phyloP scores from a whole-genome alignment of 1,139 yeast species.

The Keqinozyma sinolaborantium region DNA sequence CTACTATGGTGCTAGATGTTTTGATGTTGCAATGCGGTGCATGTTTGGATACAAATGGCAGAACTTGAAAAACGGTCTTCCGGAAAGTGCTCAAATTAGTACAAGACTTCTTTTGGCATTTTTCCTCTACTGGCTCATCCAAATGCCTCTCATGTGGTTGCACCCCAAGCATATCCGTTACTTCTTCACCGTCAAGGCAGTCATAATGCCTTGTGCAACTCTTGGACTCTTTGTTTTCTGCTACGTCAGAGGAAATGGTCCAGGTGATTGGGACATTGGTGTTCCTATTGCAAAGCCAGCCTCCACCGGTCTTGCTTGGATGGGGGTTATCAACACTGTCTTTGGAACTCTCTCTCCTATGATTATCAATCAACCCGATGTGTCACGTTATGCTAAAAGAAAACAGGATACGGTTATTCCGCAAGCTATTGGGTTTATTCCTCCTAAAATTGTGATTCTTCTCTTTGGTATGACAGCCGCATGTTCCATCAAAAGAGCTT shows the following conservation, averaged over 20 bases:
- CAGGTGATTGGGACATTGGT: constrained; percentile 13
- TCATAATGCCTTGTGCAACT: constrained; percentile 12
- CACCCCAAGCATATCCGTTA: constrained; percentile 13
- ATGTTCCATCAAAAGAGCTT: constrained; percentile 10
- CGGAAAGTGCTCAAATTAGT: constrained; percentile 10
- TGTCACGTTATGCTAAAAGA: constrained; percentile 12
- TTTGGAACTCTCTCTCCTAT: constrained; percentile 14
- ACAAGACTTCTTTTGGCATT: constrained; percentile 10
- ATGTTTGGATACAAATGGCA: constrained; percentile 13
- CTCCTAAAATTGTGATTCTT: constrained; percentile 10
- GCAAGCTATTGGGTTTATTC: constrained; percentile 13
- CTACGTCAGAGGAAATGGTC: constrained; percentile 11
- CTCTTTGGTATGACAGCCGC: constrained; percentile 12
- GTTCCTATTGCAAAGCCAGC: constrained; percentile 3
- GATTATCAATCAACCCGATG: constrained; percentile 14
- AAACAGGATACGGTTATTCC: constrained; percentile 11
- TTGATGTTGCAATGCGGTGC: constrained; percentile 10
- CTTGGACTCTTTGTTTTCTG: constrained; percentile 12
- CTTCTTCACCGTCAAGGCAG: constrained; percentile 11
- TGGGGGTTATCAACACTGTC: constrained; percentile 11
- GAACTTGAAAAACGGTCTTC: constrained; percentile 9
- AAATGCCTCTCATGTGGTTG: constrained; percentile 13
- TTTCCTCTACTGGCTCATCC: constrained; percentile 11
- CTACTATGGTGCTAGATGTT: constrained; percentile 9
- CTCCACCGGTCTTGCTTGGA: constrained; percentile 11